Percentiles rank a stretch among this genome's conserved stretches.
phyloP scores from a whole-genome alignment of 257 asterid species.

The Striga asiatica region DNA sequence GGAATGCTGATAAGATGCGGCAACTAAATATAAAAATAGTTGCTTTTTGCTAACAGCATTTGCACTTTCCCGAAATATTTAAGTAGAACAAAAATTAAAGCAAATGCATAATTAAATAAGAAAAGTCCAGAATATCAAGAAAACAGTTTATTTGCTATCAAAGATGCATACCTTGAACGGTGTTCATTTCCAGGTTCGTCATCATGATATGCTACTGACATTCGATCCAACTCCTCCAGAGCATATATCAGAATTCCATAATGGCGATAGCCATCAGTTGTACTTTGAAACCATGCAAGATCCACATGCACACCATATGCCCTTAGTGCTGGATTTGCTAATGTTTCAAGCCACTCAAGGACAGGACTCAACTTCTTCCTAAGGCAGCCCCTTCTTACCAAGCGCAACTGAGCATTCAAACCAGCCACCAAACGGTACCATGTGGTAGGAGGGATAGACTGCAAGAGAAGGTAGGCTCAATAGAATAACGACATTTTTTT shows the following conservation, averaged over 20 bases:
- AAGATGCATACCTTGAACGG: slow-evolving; percentile 43
- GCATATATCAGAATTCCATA: slow-evolving; percentile 72
- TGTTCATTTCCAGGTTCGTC: slow-evolving; percentile 39
- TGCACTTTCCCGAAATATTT: too few relatives aligned
- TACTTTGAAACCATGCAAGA: slow-evolving; percentile 81
- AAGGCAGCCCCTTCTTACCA: slow-evolving; percentile 83
- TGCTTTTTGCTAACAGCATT: too few relatives aligned
- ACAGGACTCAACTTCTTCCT: slow-evolving; percentile 56
- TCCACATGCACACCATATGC: slow-evolving; percentile 56
- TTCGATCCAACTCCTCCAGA: slow-evolving; percentile 42
- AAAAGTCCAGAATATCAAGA: background rate
- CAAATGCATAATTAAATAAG: background rate
- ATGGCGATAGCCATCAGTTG: slow-evolving; percentile 58
- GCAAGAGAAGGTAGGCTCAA: slow-evolving; percentile 19
- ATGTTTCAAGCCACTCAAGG: slow-evolving; percentile 70
- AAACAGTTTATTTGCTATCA: background rate
- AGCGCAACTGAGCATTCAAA: slow-evolving; percentile 90
- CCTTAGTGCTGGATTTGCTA: slow-evolving; percentile 79
- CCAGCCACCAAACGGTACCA: slow-evolving; percentile 99
- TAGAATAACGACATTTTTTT: background rate
- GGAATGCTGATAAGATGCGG: background rate
- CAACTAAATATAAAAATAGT: too few relatives aligned
- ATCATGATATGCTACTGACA: slow-evolving; percentile 34
- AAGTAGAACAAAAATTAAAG: too few relatives aligned
- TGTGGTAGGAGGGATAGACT: slow-evolving; percentile 87